Base-by-base conservation (phyloP, 1,139 yeast genomes). In the Zygotorulaspora mrakii region DNA sequence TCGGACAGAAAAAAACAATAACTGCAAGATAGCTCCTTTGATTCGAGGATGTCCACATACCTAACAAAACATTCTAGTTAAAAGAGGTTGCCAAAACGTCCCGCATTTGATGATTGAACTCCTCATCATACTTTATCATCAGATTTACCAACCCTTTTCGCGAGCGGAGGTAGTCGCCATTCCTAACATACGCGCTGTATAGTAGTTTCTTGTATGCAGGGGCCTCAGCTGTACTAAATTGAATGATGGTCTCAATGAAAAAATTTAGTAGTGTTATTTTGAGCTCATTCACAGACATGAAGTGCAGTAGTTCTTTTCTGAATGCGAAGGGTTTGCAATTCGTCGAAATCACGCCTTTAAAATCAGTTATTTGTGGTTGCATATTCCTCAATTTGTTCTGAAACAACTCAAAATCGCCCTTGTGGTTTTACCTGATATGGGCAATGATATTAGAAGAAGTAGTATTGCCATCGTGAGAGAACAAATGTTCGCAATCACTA, bases 1-100 rank as follows among this genome's bases (percentile, higher is more conserved):
- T 38, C 6, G 49, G 49, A 36, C 47, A 46, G 25, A 46, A 46
- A 11, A 46, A 46, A n/a, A 38, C 44, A 39, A 43, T 31, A 3
- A 43, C 40, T 5, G 42, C 47, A 17, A 43, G 40, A 26, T 33
- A 40, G 23, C 37, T 27, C 32, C 24, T 38, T 31, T 43, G 38
- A 27, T 32, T 31, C 8, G 42, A 28, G 26, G 46, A 41, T 10
- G 46, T 21, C 47, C 47, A 38, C 35, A 39, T 36, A 13, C 33
- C 42, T 8, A 43, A 24, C 12, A 41, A 27, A 26, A 46, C 31
- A 23, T 46, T 43, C 28, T 32, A 32, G 28, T 35, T 31, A 13
- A 33, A 25, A 21, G 46, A 42, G 17, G 30, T 32, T n/a, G 25
- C 9, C 17, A 46, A 22, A 16, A 33, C 35, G 11, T 40, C 42